phyloP scores from a whole-genome alignment of 768 basidiomycete species.

The Russula griseocarnosa region DNA sequence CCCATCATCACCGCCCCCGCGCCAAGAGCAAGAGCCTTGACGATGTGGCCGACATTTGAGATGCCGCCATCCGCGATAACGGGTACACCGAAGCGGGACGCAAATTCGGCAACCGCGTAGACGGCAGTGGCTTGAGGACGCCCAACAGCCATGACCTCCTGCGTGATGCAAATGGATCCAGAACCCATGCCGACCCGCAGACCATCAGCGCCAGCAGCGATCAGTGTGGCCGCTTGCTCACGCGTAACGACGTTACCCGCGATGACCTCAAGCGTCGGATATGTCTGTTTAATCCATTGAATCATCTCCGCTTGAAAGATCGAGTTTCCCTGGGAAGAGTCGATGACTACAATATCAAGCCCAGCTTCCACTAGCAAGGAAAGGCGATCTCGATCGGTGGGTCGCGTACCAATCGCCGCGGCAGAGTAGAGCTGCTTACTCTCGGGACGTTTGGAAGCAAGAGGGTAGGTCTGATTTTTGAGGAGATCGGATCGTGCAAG shows the following conservation, averaged over 20 bases:
- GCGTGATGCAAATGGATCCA: conserved; percentile 98
- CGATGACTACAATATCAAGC: conserved; percentile 89
- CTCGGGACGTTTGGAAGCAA: conserved; percentile 85
- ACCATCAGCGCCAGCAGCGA: conserved; percentile 93
- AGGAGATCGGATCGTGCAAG: conserved; percentile 95
- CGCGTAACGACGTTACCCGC: conserved; percentile 98
- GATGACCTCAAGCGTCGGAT: conserved; percentile 85
- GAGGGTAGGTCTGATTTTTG: conserved; percentile 95
- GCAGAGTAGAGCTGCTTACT: conserved; percentile 96
- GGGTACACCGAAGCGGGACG: conserved; percentile 88
- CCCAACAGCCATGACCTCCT: conserved; percentile 99
- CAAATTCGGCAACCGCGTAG: conserved; percentile 92
- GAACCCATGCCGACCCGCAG: conserved; percentile 96
- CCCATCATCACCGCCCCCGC: conserved; percentile 99
- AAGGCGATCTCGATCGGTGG: conserved; percentile 81
- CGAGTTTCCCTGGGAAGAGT: conserved; percentile 97
- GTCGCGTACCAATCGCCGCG: conserved; percentile 91
- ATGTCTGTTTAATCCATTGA: conserved; percentile 83
- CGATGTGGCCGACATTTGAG: conserved; percentile 92
- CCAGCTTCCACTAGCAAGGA: conserved; percentile 86
- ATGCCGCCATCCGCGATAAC: conserved; percentile 97
- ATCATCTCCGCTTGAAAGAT: conserved; percentile 93
- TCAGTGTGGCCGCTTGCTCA: conserved; percentile 92
- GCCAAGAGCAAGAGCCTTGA: conserved; percentile 92
- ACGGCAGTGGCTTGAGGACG: conserved; percentile 98